Conservation (phyloP, 1,284 basidiomycete species). For the Trichosporon sp. region DNA sequence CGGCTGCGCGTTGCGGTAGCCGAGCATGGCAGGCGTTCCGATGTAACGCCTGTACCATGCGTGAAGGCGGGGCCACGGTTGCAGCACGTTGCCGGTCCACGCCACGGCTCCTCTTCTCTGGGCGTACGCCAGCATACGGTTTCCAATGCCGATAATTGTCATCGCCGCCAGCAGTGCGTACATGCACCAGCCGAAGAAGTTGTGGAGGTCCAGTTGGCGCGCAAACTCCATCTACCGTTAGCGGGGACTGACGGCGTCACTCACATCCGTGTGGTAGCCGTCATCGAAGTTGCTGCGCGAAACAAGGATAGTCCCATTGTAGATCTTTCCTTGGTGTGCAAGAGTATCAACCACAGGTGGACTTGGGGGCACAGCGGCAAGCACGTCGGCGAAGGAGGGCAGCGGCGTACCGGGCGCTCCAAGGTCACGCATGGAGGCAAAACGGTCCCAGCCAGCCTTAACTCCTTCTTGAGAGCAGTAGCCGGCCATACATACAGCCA, state of each 20-base stretch:
- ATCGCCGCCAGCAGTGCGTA: slow-evolving; percentile 23
- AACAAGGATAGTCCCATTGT: background rate
- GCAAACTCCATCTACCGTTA: background rate
- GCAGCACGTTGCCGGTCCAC: background rate
- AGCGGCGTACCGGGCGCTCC: background rate
- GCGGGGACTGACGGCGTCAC: background rate
- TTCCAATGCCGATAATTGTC: slow-evolving; percentile 20
- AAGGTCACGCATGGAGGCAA: background rate
- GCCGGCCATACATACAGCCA: slow-evolving; percentile 18
- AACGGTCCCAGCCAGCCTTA: slow-evolving; percentile 10
- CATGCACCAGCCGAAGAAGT: slow-evolving; percentile 26
- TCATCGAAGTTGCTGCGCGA: slow-evolving; percentile 5
- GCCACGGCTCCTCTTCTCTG: background rate
- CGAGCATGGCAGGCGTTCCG: slow-evolving; percentile 26
- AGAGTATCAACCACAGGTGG: slow-evolving; percentile 5
- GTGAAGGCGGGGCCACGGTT: slow-evolving; percentile 3
- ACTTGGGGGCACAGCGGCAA: background rate
- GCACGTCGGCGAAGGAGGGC: background rate
- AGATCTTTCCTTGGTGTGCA: background rate
- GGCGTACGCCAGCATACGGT: slow-evolving; percentile 8
- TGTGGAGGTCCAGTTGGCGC: slow-evolving; percentile 18
- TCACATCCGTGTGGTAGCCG: background rate
- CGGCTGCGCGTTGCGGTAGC: slow-evolving; percentile 25
- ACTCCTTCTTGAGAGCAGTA: slow-evolving; percentile 18
- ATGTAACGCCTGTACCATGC: slow-evolving; percentile 23